phyloP scores from a whole-genome alignment of 306 rosid genomes.

The Echinosophora koreensis region DNA sequence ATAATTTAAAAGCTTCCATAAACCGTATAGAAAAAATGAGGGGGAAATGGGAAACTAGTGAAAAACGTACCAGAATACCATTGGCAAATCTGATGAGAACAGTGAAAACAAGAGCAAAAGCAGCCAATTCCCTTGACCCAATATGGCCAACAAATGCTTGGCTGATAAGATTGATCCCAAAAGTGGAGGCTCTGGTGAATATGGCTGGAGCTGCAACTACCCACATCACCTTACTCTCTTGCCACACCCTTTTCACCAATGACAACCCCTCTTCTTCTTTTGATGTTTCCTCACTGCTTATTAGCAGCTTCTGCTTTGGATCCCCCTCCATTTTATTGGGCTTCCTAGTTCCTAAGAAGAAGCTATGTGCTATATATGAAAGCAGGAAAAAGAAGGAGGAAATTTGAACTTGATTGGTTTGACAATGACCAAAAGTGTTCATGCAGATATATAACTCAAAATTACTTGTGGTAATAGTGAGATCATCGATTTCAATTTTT shows the following conservation, averaged over 20 bases:
- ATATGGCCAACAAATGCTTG: constrained; percentile 64
- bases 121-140: constrained; percentile 56
- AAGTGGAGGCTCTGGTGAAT: constrained; percentile 49
- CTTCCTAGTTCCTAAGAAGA: too few species aligned
- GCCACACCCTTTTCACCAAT: constrained; percentile 46
- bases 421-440: too few species aligned
- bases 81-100: constrained; percentile 52
- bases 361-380: too few species aligned
- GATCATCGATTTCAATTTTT: too few species aligned
- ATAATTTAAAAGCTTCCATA: too few species aligned
- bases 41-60: neutral
- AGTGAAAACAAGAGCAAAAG: constrained; percentile 56
- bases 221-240: constrained; percentile 59
- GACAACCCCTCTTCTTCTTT: constrained; percentile 25
- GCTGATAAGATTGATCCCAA: constrained; percentile 55
- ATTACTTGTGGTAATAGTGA: too few species aligned
- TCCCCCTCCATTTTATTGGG: constrained; percentile 40
- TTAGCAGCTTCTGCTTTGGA: constrained; percentile 35
- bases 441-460: too few species aligned
- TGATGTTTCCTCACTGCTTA: neutral
- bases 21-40: too few species aligned
- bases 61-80: constrained; percentile 53
- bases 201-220: constrained; percentile 59
- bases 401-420: too few species aligned
- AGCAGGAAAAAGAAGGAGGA: too few species aligned